phyloP scores from a whole-genome alignment of 306 rosid genomes.

The Malus orientalis region DNA sequence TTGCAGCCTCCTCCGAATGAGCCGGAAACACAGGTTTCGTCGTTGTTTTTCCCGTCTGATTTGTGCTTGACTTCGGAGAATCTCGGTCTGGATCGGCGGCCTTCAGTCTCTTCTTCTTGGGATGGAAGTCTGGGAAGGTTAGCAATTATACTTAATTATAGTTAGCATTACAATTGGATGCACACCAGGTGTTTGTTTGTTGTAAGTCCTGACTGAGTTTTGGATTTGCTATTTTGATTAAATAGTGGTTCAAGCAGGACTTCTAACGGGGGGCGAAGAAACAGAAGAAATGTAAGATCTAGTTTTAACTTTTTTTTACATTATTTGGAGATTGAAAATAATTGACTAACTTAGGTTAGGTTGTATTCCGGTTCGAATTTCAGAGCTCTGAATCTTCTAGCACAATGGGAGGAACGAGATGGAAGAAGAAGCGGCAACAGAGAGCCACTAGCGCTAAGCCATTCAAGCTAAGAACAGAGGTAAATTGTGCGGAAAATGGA shows the following conservation, averaged over 20 bases:
- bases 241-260: constrained; percentile 58
- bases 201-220: constrained; percentile 19
- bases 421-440: constrained; percentile 56
- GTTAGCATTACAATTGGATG: not conserved
- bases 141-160: constrained; percentile 6
- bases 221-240: not conserved
- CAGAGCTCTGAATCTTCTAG: constrained; percentile 69
- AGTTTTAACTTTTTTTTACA: not conserved
- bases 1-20: constrained; percentile 40
- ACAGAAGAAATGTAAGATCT: constrained; percentile 75
- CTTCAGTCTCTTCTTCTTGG: constrained; percentile 63
- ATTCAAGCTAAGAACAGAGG: constrained; percentile 92
- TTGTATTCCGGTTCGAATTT: constrained; percentile 1
- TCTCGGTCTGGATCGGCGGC: constrained; percentile 58
- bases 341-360: not conserved
- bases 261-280: constrained; percentile 57
- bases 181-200: not conserved
- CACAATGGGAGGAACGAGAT: constrained; percentile 54
- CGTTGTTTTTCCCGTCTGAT: constrained; percentile 44
- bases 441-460: constrained; percentile 67
- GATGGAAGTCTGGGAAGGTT: constrained; percentile 68
- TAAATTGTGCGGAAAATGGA: constrained; percentile 10
- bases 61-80: constrained; percentile 54
- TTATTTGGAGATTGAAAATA: constrained; percentile 1
- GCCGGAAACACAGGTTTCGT: constrained; percentile 29